phyloP scores from a whole-genome alignment of 345 rosid genomes.

The Trapa incisa region DNA sequence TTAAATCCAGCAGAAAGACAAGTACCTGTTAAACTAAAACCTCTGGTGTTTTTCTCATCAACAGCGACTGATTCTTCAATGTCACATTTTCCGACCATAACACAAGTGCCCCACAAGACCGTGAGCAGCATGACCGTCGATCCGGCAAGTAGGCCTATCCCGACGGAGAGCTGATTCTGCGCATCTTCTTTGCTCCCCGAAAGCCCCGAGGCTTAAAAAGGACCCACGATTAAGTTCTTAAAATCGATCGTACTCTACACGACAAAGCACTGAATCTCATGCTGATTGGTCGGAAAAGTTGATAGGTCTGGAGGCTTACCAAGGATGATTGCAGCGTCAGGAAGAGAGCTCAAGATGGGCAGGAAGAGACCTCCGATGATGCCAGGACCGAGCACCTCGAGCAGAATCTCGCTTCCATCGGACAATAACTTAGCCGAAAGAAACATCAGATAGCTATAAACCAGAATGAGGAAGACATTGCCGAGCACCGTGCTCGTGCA shows the following conservation, averaged over 20 bases:
- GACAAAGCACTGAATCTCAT: neutral
- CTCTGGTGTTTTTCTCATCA: constrained; percentile 14
- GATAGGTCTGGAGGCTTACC: constrained; percentile 16
- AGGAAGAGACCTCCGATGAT: constrained; percentile 41
- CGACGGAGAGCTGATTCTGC: constrained; percentile 28
- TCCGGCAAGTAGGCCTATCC: constrained; percentile 30
- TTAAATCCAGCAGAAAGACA: too few relatives aligned
- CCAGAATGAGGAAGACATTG: constrained; percentile 22
- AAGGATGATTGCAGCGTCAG: constrained; percentile 45
- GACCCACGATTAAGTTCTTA: neutral
- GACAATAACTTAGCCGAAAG: constrained; percentile 23
- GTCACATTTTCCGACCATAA: constrained; percentile 24
- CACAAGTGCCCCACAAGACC: constrained; percentile 26
- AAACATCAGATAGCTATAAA: constrained; percentile 29
- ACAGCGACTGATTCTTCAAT: constrained; percentile 10
- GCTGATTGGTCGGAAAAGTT: neutral
- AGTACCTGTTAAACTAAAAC: constrained; percentile 21
- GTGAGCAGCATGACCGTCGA: constrained; percentile 33
- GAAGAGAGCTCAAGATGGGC: constrained; percentile 41
- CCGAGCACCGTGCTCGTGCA: constrained; percentile 26
- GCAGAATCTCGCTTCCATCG: constrained; percentile 30
- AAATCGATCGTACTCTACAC: neutral
- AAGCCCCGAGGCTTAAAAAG: constrained; percentile 21
- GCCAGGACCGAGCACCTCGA: constrained; percentile 43
- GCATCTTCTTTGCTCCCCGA: constrained; percentile 26